Base-by-base conservation (phyloP, 129 eudicot genomes). In the Lonicera japonica region DNA sequence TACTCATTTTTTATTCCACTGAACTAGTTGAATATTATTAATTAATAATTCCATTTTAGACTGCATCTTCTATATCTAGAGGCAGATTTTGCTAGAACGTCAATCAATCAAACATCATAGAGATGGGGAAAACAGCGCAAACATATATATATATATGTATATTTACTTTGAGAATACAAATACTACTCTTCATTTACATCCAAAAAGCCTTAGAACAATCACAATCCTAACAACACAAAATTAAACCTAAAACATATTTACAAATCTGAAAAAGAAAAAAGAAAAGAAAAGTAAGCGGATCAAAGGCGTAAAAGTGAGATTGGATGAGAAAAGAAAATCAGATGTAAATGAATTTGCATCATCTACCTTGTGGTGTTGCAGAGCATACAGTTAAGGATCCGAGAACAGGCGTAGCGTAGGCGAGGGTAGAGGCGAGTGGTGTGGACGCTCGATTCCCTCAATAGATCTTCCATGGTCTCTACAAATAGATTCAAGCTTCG, bases 401-500 rank as follows among this genome's bases (percentile, higher is more conserved):
- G 73, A 39, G 81, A 65, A 59, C 67, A 79, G 17, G 85, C 96
- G 56, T 60, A 57, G 38, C 94, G 83, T 57, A 88, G 7, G 1
- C 94, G 78, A 8, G 94, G 94, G 40, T 84, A 82, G 1, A 88
- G 17, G 75, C 94, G 58, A 23, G 38, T 36, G 0, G 86, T 85
- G 6, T 88, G 68, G 11, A 66, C 68, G 43, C 94, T 86, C 2
- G 95, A 74, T 34, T 89, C 97, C 69, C 85, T 78, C 66, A 81
- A 69, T 4, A 87, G 18, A 21, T 85, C 96, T 50, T 91, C 95
- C 54, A 91, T 80, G 14, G 90, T 73, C 55, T 78, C 78, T 59
- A 91, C 81, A 36, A 91, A 91, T 11, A 73, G 77, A 72, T 79
- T 91, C 65, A 91, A 76, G 81, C 80, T 80, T 70, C 98, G 79